Evolutionary conservation across 2,329 filamentous ascomycete genomes (phyloP), one percentile per base, ranked within the genome.

Genomic region (Talaromyces albobiverticillius): DNA sequence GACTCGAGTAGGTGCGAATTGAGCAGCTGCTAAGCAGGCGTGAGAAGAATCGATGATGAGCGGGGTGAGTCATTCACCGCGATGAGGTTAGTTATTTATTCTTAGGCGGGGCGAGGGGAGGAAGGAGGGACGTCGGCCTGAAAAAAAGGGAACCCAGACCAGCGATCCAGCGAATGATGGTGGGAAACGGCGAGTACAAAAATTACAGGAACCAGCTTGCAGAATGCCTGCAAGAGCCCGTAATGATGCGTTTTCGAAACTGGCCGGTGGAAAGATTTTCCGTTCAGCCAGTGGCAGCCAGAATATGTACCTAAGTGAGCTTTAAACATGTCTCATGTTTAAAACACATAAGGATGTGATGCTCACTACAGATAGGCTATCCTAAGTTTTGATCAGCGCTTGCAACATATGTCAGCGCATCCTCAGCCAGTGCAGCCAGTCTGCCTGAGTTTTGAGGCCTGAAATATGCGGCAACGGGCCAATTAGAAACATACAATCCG

Each of bases 51-150:
- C 64, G 68, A 67, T 62, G 52, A 61, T 66, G 59, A 55, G 65
- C 62, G 60, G 66, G 66, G 67, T 68, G 70, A 72, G 64, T 73
- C 71, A 74, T 74, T 66, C 68, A 69, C 64, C 56, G 53, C 58
- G 57, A 50, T 38, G 23, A 23, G 43, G 32, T 42, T 36, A 36
- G 40, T 34, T 14, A 38, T 20, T 23, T 34, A 38, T 42, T 11
- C 29, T 16, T 46, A 42, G 47, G 53, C 26, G 22, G 45, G 53
- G 47, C 43, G 45, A 48, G 32, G 40, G 46, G 46, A 36, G 51
- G 29, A 42, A 25, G 40, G 46, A 22, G n/a, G n/a, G n/a, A n/a
- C n/a, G n/a, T n/a, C n/a, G n/a, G 26, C 20, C n/a, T 22, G 20
- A 45, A 45, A 22, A 41, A 25, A 29, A 32, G 26, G 32, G 36